A percentile compares a stretch with the other conserved stretches of the same genome.
Evolutionary conservation across 495 filamentous ascomycete genomes (phyloP).

Genomic region (Annulohypoxylon moriforme): DNA sequence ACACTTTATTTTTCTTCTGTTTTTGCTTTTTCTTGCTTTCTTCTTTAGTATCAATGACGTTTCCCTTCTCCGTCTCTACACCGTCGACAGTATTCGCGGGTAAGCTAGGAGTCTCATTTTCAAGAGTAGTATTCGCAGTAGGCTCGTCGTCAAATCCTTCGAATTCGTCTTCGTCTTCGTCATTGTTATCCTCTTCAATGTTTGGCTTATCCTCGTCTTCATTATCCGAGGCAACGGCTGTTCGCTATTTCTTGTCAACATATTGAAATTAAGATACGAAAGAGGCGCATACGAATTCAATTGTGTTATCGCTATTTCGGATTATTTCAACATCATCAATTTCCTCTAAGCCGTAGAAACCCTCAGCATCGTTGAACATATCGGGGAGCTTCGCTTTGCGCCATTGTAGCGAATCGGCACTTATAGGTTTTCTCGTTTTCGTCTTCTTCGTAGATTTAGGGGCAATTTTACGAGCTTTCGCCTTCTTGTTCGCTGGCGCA

Average conservation of each 20-base stretch:
- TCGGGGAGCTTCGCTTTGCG: constrained; percentile 84
- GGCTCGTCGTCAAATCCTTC: constrained; percentile 64
- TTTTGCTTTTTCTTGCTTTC: constrained; percentile 51
- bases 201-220: constrained; percentile 1
- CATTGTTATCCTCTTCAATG: not conserved
- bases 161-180: constrained; percentile 62
- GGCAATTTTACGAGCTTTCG: constrained; percentile 50
- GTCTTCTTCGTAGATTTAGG: constrained; percentile 23
- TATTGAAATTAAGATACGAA: not conserved
- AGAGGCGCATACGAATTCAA: constrained; percentile 63
- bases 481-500: constrained; percentile 59
- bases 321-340: constrained; percentile 89
- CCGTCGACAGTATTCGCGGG: constrained; percentile 24
- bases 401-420: constrained; percentile 81
- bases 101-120: constrained; percentile 4
- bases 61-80: constrained; percentile 14
- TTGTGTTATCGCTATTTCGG: constrained; percentile 59
- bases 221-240: constrained; percentile 13
- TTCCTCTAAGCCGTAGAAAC: constrained; percentile 94
- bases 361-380: constrained; percentile 89
- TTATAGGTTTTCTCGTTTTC: constrained; percentile 51
- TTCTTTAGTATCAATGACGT: constrained; percentile 17
- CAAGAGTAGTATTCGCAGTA: not conserved
- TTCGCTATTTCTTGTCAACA: constrained; percentile 39
- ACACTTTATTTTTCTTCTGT: constrained; percentile 57